phyloP scores from a whole-genome alignment of 371 early-diverging fungal species.

The Mortierella polycephala region DNA sequence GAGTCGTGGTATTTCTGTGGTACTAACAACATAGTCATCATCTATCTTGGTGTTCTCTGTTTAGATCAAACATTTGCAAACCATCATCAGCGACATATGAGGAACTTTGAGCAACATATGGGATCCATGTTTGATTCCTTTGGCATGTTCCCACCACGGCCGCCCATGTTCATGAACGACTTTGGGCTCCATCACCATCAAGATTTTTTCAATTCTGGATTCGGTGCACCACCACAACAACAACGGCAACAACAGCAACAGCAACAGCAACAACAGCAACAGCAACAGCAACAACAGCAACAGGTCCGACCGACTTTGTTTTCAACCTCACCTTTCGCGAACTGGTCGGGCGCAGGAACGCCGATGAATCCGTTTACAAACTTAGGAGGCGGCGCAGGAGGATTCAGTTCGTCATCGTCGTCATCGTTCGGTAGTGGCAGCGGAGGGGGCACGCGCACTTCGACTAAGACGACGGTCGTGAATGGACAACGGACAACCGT shows the following conservation, averaged over 20 bases:
- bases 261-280: too few relatives aligned
- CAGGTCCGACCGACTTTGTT: slow-evolving; percentile 30
- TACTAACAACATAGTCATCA: not conserved
- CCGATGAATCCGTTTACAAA: slow-evolving; percentile 24
- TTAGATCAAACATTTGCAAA: slow-evolving; percentile 32
- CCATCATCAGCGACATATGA: slow-evolving; percentile 34
- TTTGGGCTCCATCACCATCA: slow-evolving; percentile 2
- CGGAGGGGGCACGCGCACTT: slow-evolving; percentile 20
- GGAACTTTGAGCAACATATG: slow-evolving; percentile 22
- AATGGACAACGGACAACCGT: slow-evolving; percentile 46
- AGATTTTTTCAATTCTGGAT: slow-evolving; percentile 10
- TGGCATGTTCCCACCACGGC: slow-evolving; percentile 8
- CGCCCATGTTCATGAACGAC: slow-evolving; percentile 1
- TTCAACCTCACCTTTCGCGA: slow-evolving; percentile 40
- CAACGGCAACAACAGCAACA: not conserved
- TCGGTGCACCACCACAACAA: not conserved
- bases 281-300: not conserved
- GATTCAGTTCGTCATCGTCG: slow-evolving; percentile 7
- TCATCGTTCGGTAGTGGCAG: slow-evolving; percentile 18
- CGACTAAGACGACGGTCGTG: slow-evolving; percentile 42
- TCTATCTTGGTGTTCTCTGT: not conserved
- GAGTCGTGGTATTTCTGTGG: too few relatives aligned
- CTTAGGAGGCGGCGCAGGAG: slow-evolving; percentile 8
- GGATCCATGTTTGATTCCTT: slow-evolving; percentile 20
- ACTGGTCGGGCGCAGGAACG: slow-evolving; percentile 23